Evolutionary conservation across 495 filamentous ascomycete genomes (phyloP).

Genomic region (Xylaria sp.): DNA sequence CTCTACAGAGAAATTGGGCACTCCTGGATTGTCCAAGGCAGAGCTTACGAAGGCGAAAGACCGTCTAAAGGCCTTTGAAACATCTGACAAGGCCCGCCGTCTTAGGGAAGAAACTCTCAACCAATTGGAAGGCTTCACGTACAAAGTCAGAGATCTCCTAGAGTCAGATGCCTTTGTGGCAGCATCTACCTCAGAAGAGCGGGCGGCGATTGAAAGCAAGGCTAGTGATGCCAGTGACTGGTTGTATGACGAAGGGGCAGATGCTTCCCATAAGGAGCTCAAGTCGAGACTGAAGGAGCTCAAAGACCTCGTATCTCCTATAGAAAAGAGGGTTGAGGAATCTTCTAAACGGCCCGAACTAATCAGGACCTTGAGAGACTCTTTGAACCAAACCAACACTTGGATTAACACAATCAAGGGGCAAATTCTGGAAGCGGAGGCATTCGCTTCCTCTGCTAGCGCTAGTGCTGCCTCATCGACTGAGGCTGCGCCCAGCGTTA

Average conservation of each 20-base stretch:
- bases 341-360: slow-evolving; percentile 68
- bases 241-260: slow-evolving; percentile 85
- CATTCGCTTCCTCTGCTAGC: slow-evolving; percentile 54
- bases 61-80: slow-evolving; percentile 79
- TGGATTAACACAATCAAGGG: slow-evolving; percentile 61
- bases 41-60: slow-evolving; percentile 71
- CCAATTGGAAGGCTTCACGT: slow-evolving; percentile 91
- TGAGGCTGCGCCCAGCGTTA: slow-evolving; percentile 46
- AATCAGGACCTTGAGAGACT: slow-evolving; percentile 66
- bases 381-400: slow-evolving; percentile 61
- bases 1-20: slow-evolving; percentile 65
- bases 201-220: slow-evolving; percentile 66
- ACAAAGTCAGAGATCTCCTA: slow-evolving; percentile 82
- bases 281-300: slow-evolving; percentile 74
- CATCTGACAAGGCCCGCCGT: slow-evolving; percentile 77
- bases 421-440: slow-evolving; percentile 54
- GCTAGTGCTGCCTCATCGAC: slow-evolving; percentile 49
- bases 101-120: slow-evolving; percentile 89
- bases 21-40: slow-evolving; percentile 60
- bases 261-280: slow-evolving; percentile 74
- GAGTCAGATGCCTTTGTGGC: slow-evolving; percentile 75
- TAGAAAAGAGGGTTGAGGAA: slow-evolving; percentile 73
- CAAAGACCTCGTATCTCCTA: slow-evolving; percentile 71
- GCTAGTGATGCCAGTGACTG: slow-evolving; percentile 78
- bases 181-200: slow-evolving; percentile 69